These are phyloP conservation scores for Tetracladium setigerum DNA, from an alignment of 495 filamentous ascomycete species.

Conservation along the genomic window DNA sequence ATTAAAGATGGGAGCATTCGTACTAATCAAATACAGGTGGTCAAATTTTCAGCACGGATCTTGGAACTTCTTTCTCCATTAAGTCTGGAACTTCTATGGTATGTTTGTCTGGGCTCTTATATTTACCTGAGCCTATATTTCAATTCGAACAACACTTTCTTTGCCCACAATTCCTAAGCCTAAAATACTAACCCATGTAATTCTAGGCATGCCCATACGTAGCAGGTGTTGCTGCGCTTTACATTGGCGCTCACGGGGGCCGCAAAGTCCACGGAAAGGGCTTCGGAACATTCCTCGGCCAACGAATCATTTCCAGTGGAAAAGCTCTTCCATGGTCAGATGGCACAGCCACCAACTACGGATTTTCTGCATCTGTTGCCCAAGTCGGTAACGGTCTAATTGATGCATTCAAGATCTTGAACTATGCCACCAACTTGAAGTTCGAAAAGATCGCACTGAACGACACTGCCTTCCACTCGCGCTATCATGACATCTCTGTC, in stretches of 20 bases:
- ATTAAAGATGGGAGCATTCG: no score
- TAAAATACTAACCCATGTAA: no score
- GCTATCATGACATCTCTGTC: constrained; percentile 28
- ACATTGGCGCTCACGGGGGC: constrained; percentile 18
- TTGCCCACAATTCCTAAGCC: constrained; percentile 25
- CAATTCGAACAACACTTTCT: no score
- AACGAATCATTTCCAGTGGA: constrained; percentile 25
- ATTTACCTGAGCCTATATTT: no score
- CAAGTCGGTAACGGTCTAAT: constrained; percentile 41
- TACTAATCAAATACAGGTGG: no score
- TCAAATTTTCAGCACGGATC: constrained; percentile 37
- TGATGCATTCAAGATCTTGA: constrained; percentile 34
- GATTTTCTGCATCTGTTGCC: constrained; percentile 31
- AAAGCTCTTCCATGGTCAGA: constrained; percentile 35
- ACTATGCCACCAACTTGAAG: constrained; percentile 29
- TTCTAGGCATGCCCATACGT: not conserved
- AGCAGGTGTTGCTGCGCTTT: constrained; percentile 31
- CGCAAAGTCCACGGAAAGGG: constrained; percentile 27
- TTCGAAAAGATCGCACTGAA: constrained; percentile 34
- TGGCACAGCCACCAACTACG: constrained; percentile 22
- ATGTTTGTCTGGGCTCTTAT: constrained; percentile 39
- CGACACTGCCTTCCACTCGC: constrained; percentile 29
- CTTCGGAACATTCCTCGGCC: not conserved
- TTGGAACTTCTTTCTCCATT: constrained; percentile 27
- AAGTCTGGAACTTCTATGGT: constrained; percentile 46